Percentiles rank a stretch among this genome's conserved stretches.
Evolutionary conservation across 352 stramenopile species (phyloP).

Genomic region (Globisporangium echinulatum): DNA sequence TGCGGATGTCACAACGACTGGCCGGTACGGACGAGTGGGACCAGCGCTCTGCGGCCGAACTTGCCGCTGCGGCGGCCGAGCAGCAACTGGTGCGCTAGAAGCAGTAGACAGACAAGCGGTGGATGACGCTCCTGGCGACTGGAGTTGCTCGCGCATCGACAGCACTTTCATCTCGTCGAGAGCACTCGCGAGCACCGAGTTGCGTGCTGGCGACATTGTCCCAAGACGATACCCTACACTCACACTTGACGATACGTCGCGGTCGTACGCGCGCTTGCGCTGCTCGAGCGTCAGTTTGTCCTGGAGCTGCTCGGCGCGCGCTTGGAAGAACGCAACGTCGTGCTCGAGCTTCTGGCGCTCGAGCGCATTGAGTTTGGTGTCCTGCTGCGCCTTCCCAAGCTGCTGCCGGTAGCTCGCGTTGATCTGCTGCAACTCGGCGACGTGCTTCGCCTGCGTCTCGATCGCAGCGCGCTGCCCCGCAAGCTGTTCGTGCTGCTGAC

Average conservation of each 20-base stretch:
- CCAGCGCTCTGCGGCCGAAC: constrained; percentile 13
- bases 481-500: constrained; percentile 26
- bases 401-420: constrained; percentile 28
- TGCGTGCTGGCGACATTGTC: constrained; percentile 15
- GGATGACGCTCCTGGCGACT: constrained; percentile 4
- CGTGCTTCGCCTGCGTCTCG: constrained; percentile 22
- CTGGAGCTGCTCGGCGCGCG: constrained; percentile 33
- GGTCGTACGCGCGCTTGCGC: constrained; percentile 51
- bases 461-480: constrained; percentile 21
- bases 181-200: constrained; percentile 20
- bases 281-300: constrained; percentile 35
- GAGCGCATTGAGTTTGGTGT: constrained; percentile 23
- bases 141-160: constrained; percentile 30
- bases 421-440: constrained; percentile 19
- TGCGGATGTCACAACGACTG: neutral
- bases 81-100: neutral
- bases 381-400: constrained; percentile 29
- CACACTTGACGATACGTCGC: constrained; percentile 13
- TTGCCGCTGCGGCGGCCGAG: neutral
- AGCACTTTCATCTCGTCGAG: constrained; percentile 33
- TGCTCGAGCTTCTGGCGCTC: constrained; percentile 51
- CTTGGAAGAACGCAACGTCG: constrained; percentile 31
- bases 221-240: constrained; percentile 1
- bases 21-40: neutral
- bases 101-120: neutral